Evolutionary conservation across 1,139 yeast genomes (phyloP).

Genomic region (Protomyces arabidopsidicola): DNA sequence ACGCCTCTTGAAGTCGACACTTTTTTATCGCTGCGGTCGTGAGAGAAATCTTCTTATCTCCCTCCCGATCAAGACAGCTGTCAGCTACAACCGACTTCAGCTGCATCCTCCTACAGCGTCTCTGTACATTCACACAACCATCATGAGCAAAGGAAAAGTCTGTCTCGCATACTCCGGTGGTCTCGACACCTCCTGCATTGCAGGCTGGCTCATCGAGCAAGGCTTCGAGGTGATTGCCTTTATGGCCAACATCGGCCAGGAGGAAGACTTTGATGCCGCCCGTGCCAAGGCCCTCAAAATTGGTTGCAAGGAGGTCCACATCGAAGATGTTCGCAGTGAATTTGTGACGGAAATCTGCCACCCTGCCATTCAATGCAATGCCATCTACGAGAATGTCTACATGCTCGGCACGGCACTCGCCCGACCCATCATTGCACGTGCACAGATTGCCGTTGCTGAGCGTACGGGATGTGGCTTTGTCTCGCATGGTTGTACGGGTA

Average conservation of each 20-base stretch:
- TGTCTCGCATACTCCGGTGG: slow-evolving; percentile 98
- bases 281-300: slow-evolving; percentile 91
- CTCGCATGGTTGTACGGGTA: slow-evolving; percentile 98
- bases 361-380: slow-evolving; percentile 97
- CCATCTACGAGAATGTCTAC: slow-evolving; percentile 95
- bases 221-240: slow-evolving; percentile 98
- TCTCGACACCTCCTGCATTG: slow-evolving; percentile 92
- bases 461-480: slow-evolving; percentile 97
- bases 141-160: slow-evolving; percentile 25
- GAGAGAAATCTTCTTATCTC: background rate
- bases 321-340: slow-evolving; percentile 90
- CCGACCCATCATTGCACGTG: slow-evolving; percentile 97
- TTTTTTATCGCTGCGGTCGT: background rate
- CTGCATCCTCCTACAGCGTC: too few species aligned
- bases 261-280: slow-evolving; percentile 97
- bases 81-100: background rate
- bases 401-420: slow-evolving; percentile 95
- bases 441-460: slow-evolving; percentile 95
- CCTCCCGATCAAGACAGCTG: background rate
- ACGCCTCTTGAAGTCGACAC: background rate
- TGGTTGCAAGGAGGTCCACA: slow-evolving; percentile 93
- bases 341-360: slow-evolving; percentile 81
- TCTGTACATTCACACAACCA: background rate
- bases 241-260: slow-evolving; percentile 43
- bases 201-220: slow-evolving; percentile 96